A percentile compares a stretch with the other conserved stretches of the same genome.
phyloP scores from a whole-genome alignment of 805 yeast species.

The Teunomyces lycoperdinae region DNA sequence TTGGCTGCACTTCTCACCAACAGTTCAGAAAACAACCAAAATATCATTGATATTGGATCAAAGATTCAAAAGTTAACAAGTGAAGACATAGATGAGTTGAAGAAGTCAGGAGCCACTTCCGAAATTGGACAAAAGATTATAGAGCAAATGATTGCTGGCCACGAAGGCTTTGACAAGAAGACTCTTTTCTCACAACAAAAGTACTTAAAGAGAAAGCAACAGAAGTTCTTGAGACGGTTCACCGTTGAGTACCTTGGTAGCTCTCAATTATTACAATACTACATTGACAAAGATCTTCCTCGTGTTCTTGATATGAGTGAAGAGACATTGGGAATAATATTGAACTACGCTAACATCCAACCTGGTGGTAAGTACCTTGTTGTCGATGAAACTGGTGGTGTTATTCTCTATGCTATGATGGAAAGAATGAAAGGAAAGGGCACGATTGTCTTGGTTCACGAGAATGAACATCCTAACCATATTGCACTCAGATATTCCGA shows the following conservation, averaged over 20 bases:
- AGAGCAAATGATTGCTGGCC: constrained; percentile 76
- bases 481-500: constrained; percentile 68
- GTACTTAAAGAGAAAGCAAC: constrained; percentile 86
- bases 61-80: constrained; percentile 68
- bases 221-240: constrained; percentile 83
- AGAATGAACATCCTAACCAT: constrained; percentile 87
- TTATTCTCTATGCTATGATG: constrained; percentile 77
- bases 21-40: constrained; percentile 61
- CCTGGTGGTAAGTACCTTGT: constrained; percentile 89
- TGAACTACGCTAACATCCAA: constrained; percentile 76
- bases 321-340: constrained; percentile 75
- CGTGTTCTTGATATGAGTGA: constrained; percentile 77
- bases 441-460: constrained; percentile 71
- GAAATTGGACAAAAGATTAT: constrained; percentile 74
- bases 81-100: constrained; percentile 83
- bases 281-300: constrained; percentile 71
- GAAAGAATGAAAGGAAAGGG: constrained; percentile 88
- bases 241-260: constrained; percentile 75
- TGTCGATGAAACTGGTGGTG: constrained; percentile 92
- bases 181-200: constrained; percentile 89
- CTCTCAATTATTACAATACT: constrained; percentile 67
- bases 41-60: constrained; percentile 65
- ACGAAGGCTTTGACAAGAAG: constrained; percentile 82
- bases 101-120: constrained; percentile 61
- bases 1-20: constrained; percentile 36